Base-by-base conservation (phyloP, 768 basidiomycete genomes). In the Daedalea quercina region DNA sequence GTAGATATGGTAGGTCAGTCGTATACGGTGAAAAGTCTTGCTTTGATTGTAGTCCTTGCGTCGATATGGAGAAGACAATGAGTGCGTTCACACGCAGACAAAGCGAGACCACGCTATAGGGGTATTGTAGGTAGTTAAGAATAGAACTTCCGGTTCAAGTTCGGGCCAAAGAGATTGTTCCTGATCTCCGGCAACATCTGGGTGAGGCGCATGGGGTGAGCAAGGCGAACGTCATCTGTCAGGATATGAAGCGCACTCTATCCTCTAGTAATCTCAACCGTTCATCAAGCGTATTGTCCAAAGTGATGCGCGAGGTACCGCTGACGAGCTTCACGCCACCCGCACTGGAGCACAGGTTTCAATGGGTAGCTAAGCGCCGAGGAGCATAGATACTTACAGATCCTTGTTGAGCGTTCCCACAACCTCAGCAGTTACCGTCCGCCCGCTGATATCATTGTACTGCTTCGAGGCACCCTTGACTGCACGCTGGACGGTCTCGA, bases 151-250 rank as follows among this genome's bases (percentile, higher is more conserved):
- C 94, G 83, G 73, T 95, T 97, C 69, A 81, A 78, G 69, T 97
- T 97, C 31, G 76, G 69, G 15, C 95, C 95, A 60, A 95, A 98
- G 43, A 97, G 76, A 61, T 93, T 87, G 57, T 76, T 77, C 60
- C 95, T 76, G 60, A 98, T 91, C 72, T 96, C 94, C 1, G 95
- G 95, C 23, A 98, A 76, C 95, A 97, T 97, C 91, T 95, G 54
- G 22, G 28, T 20, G 24, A 20, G 46, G 33, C 12, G 41, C 44
- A n/a, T 20, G n/a, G 26, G 9, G 19, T 11, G 11, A 15, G 3
- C 6, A 24, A 34, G 22, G 28, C 34, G 7, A 17, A 49, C 11
- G 13, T n/a, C 24, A 3, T 3, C 3, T 22, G 24, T 25, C 15
- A 49, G 40, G 15, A 19, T 26, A 22, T 19, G 8, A 13, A 9